A percentile compares a stretch with the other conserved stretches of the same genome.
phyloP scores from a whole-genome alignment of 495 filamentous ascomycete species.

The Trichocladium uniseriatum region DNA sequence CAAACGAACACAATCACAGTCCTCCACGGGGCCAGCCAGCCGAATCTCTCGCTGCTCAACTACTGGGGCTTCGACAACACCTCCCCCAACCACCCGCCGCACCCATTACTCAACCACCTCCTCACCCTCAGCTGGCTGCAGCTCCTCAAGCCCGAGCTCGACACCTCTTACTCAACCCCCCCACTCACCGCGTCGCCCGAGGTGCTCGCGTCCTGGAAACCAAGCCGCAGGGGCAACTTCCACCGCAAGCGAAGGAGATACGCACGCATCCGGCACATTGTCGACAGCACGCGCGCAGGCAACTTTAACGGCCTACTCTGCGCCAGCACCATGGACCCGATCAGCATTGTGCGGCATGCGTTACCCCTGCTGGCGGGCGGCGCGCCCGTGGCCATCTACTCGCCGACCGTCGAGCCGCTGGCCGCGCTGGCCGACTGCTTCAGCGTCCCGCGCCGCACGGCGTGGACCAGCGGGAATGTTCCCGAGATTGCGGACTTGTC shows the following conservation, averaged over 20 bases:
- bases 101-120: constrained; percentile 75
- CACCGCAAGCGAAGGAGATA: constrained; percentile 81
- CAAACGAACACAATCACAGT: constrained; percentile 76
- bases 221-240: constrained; percentile 68
- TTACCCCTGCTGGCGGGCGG: constrained; percentile 76
- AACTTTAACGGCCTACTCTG: constrained; percentile 77
- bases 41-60: constrained; percentile 75
- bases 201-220: constrained; percentile 55
- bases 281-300: constrained; percentile 64
- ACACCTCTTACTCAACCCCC: constrained; percentile 57
- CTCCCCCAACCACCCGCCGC: constrained; percentile 50
- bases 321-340: constrained; percentile 68
- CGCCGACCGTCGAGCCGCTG: constrained; percentile 66
- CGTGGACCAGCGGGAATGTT: constrained; percentile 45
- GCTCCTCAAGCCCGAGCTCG: constrained; percentile 61
- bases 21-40: constrained; percentile 79
- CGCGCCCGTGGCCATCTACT: constrained; percentile 77
- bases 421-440: constrained; percentile 69
- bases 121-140: constrained; percentile 85
- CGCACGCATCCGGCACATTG: constrained; percentile 53
- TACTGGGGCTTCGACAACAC: constrained; percentile 76
- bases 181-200: constrained; percentile 45
- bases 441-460: constrained; percentile 61
- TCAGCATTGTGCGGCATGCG: constrained; percentile 59
- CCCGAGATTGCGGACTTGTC: constrained; percentile 30